These are phyloP conservation scores for Melanogaster broomeanus DNA, from an alignment of 768 basidiomycete species.

Conservation along the genomic window DNA sequence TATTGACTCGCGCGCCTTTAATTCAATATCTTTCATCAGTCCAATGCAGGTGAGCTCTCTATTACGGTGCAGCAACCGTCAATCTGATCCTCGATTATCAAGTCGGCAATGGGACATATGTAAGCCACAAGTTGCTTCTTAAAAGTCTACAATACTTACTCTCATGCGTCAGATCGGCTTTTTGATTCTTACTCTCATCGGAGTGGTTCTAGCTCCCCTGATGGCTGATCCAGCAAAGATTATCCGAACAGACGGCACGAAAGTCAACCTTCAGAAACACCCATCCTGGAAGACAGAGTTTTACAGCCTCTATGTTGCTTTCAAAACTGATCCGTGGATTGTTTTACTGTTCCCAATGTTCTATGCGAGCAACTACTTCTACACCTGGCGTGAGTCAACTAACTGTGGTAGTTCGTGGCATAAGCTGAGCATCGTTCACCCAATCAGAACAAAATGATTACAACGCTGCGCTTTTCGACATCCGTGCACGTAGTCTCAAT, in stretches of 20 bases:
- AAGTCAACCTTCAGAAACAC: conserved; percentile 59
- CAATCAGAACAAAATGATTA: conserved; percentile 72
- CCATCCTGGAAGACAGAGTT: conserved; percentile 81
- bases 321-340: conserved; percentile 72
- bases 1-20: background rate
- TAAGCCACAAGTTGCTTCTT: conserved; percentile 34
- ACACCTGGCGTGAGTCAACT: conserved; percentile 70
- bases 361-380: conserved; percentile 83
- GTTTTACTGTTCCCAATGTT: conserved; percentile 84
- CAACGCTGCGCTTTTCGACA: conserved; percentile 80
- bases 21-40: conserved; percentile 15
- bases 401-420: background rate
- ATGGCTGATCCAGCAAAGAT: conserved; percentile 76
- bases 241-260: conserved; percentile 74
- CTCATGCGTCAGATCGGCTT: conserved; percentile 62
- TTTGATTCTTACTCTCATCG: conserved; percentile 69
- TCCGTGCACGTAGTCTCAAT: conserved; percentile 75
- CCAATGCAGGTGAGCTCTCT: conserved; percentile 28
- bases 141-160: background rate
- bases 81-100: conserved; percentile 2
- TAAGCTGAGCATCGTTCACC: conserved; percentile 9
- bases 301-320: conserved; percentile 63
- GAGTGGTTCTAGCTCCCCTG: conserved; percentile 62
- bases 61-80: background rate
- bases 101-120: conserved; percentile 78